Conservation (phyloP, 2,329 filamentous ascomycete genomes). For the Apiospora kogelbergensis region DNA sequence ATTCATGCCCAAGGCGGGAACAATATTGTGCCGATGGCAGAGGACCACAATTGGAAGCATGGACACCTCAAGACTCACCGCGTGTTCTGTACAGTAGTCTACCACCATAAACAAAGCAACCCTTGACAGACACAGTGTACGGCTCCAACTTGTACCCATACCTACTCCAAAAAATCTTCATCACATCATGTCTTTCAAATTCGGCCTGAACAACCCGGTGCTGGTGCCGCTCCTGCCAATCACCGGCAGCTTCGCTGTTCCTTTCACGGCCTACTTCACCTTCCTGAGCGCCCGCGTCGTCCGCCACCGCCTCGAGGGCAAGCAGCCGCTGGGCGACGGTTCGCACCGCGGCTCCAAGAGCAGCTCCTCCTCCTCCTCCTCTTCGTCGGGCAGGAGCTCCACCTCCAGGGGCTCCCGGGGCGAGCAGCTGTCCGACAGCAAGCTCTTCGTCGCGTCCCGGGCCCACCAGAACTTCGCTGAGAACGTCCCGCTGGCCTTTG, state of each 20-base stretch:
- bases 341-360: slow-evolving; percentile 16
- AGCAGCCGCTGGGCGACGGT: slow-evolving; percentile 29
- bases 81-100: not conserved
- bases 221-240: slow-evolving; percentile 20
- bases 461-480: slow-evolving; percentile 32
- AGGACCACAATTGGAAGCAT: slow-evolving; percentile 1
- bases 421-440: slow-evolving; percentile 16
- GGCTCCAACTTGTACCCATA: not conserved
- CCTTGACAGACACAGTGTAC: not conserved
- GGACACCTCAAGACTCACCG: not conserved
- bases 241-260: slow-evolving; percentile 30
- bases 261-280: slow-evolving; percentile 32
- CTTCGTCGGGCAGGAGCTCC: slow-evolving; percentile 8
- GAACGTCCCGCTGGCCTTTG: slow-evolving; percentile 32
- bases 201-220: slow-evolving; percentile 16
- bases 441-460: slow-evolving; percentile 26
- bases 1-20: slow-evolving; percentile 5
- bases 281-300: slow-evolving; percentile 30
- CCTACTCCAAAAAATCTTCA: not conserved
- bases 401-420: not conserved
- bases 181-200: slow-evolving; percentile 11
- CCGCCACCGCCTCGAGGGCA: slow-evolving; percentile 23
- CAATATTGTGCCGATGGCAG: slow-evolving; percentile 1
- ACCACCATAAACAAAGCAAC: not conserved
- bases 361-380: slow-evolving; percentile 5